Conservation (phyloP, 2,329 filamentous ascomycete genomes). For the Cladosporium sp. region DNA sequence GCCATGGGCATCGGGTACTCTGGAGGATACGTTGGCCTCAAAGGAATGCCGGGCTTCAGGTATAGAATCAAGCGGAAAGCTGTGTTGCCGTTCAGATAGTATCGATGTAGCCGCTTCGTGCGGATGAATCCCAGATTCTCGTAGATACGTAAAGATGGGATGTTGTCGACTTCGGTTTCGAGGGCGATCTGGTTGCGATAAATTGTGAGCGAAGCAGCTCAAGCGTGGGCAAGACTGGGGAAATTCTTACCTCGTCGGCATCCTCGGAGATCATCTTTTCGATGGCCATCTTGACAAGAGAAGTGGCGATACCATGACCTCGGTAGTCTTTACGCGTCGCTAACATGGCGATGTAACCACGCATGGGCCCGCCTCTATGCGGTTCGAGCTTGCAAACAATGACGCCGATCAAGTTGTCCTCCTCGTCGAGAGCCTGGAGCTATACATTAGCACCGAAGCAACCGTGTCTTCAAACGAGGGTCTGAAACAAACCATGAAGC, state of each 20-base stretch:
- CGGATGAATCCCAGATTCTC: conserved; percentile 87
- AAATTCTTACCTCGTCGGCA: conserved; percentile 67
- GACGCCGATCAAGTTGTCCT: conserved; percentile 71
- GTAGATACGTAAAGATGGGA: conserved; percentile 84
- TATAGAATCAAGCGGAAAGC: conserved; percentile 85
- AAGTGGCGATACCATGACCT: conserved; percentile 79
- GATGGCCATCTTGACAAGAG: conserved; percentile 82
- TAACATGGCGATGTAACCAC: conserved; percentile 98
- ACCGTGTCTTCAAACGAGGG: not conserved
- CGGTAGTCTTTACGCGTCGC: conserved; percentile 79
- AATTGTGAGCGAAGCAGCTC: not conserved
- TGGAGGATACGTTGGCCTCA: conserved; percentile 33
- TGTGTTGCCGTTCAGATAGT: conserved; percentile 94
- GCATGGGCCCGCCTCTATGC: conserved; percentile 78
- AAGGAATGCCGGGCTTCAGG: conserved; percentile 58
- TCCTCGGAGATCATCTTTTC: conserved; percentile 80
- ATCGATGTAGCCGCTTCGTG: conserved; percentile 88
- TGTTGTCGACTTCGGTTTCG: conserved; percentile 92
- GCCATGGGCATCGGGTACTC: conserved; percentile 21
- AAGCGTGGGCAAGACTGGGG: not conserved
- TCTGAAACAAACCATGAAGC: conserved; percentile 68
- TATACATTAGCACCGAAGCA: not conserved
- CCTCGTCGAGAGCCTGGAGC: conserved; percentile 51
- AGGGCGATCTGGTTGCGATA: conserved; percentile 62
- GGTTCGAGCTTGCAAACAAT: conserved; percentile 92